A percentile compares a stretch with the other conserved stretches of the same genome.
phyloP scores from a whole-genome alignment of 2,329 filamentous ascomycete species.

The Graphium sp. region DNA sequence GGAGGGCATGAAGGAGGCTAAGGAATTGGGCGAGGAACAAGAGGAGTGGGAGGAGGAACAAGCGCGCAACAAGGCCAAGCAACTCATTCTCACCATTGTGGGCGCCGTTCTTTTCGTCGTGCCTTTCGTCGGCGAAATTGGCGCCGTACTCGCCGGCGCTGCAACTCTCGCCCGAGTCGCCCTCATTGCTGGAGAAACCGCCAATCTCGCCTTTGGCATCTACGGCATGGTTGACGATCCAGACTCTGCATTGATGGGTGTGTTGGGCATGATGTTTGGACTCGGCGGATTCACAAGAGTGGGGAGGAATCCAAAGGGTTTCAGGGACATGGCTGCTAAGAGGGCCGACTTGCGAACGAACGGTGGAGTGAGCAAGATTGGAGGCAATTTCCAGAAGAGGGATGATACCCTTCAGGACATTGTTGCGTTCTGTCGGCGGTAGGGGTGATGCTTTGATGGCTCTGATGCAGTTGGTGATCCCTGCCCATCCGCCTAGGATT shows the following conservation, averaged over 20 bases:
- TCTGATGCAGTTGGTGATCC: no score
- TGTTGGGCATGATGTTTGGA: slow-evolving; percentile 9
- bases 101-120: slow-evolving; percentile 29
- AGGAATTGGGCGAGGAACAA: slow-evolving; percentile 9
- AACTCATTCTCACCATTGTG: slow-evolving; percentile 14
- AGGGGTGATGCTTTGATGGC: no score
- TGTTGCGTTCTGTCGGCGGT: no score
- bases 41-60: slow-evolving; percentile 9
- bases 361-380: no score
- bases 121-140: slow-evolving; percentile 29
- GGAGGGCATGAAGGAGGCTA: slow-evolving; percentile 11
- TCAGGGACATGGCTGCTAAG: background rate
- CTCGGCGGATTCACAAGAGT: slow-evolving; percentile 1
- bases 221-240: slow-evolving; percentile 10
- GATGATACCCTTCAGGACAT: no score
- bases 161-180: slow-evolving; percentile 6
- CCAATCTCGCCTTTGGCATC: slow-evolving; percentile 9
- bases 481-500: no score
- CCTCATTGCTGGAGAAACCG: slow-evolving; percentile 8
- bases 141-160: slow-evolving; percentile 8
- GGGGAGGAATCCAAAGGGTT: slow-evolving; percentile 1
- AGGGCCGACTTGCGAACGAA: no score
- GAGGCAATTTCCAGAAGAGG: no score
- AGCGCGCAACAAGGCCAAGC: slow-evolving; percentile 8
- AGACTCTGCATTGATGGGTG: slow-evolving; percentile 10